Evolutionary conservation across 2,329 filamentous ascomycete genomes (phyloP).

Genomic region (Neoarthrinium moseri): DNA sequence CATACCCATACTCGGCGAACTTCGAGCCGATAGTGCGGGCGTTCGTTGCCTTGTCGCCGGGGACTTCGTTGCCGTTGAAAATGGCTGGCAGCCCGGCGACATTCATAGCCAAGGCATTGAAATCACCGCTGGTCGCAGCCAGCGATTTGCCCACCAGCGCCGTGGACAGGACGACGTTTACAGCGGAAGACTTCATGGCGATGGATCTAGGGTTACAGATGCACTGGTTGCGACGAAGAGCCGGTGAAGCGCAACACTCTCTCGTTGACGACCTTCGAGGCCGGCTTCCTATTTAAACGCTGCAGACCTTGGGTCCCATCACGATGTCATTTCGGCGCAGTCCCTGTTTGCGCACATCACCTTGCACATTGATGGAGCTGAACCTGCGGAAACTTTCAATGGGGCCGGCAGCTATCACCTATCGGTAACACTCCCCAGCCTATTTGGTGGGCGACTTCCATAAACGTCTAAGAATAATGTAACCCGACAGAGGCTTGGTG

Average conservation of each 20-base stretch:
- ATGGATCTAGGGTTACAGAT: neutral
- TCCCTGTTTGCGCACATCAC: neutral
- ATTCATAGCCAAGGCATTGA: slow-evolving; percentile 29
- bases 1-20: slow-evolving; percentile 56
- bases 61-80: slow-evolving; percentile 58
- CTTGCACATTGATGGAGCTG: neutral
- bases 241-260: neutral
- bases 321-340: neutral
- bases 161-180: slow-evolving; percentile 1
- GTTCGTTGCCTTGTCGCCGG: slow-evolving; percentile 61
- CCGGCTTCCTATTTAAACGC: neutral
- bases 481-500: neutral
- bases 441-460: neutral
- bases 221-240: neutral
- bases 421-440: slow-evolving; percentile 1
- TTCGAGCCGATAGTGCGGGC: slow-evolving; percentile 53
- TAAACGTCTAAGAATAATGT: neutral
- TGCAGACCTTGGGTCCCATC: neutral
- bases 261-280: neutral
- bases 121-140: slow-evolving; percentile 22
- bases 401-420: neutral
- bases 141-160: slow-evolving; percentile 2
- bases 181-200: slow-evolving; percentile 1
- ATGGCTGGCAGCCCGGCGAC: slow-evolving; percentile 32
- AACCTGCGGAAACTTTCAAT: neutral